Evolutionary conservation across 2,329 filamentous ascomycete species (phyloP).

Genomic region (Aureobasidium zeae): DNA sequence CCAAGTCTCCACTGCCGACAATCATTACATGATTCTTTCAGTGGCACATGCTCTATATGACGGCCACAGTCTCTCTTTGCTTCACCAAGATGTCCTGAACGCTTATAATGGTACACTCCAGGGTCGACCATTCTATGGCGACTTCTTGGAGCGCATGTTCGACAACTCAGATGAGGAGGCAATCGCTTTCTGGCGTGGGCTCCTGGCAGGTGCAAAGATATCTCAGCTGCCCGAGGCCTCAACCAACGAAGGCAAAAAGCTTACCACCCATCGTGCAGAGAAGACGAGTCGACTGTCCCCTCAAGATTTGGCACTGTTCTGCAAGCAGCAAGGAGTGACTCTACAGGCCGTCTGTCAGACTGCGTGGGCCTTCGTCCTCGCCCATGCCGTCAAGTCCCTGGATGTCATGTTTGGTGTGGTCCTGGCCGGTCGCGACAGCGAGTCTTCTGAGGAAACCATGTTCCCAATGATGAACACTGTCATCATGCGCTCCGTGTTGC

Average conservation of each 20-base stretch:
- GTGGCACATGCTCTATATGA: conserved; percentile 85
- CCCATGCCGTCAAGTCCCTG: conserved; percentile 51
- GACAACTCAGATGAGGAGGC: conserved; percentile 40
- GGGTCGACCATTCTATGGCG: conserved; percentile 41
- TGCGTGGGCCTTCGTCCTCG: conserved; percentile 64
- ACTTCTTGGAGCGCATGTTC: conserved; percentile 48
- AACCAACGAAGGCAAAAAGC: conserved; percentile 15
- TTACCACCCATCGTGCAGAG: conserved; percentile 38
- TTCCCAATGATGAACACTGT: conserved; percentile 95
- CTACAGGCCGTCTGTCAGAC: conserved; percentile 68
- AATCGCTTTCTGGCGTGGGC: conserved; percentile 60
- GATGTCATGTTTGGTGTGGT: conserved; percentile 78
- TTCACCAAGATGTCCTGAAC: conserved; percentile 61
- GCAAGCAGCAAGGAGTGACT: conserved; percentile 58
- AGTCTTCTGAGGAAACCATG: conserved; percentile 55
- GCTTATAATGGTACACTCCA: conserved; percentile 47
- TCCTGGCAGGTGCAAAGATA: conserved; percentile 46
- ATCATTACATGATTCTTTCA: conserved; percentile 51
- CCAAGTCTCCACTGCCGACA: conserved; percentile 27
- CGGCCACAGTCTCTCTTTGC: conserved; percentile 67
- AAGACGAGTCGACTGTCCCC: conserved; percentile 35
- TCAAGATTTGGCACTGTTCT: conserved; percentile 47
- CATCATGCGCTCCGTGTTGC: conserved; percentile 60
- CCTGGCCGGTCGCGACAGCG: conserved; percentile 72
- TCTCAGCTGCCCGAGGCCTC: conserved; percentile 31